These are phyloP conservation scores for Endogone sp. DNA, from an alignment of 192 early-diverging fungal species.

Conservation along the genomic window DNA sequence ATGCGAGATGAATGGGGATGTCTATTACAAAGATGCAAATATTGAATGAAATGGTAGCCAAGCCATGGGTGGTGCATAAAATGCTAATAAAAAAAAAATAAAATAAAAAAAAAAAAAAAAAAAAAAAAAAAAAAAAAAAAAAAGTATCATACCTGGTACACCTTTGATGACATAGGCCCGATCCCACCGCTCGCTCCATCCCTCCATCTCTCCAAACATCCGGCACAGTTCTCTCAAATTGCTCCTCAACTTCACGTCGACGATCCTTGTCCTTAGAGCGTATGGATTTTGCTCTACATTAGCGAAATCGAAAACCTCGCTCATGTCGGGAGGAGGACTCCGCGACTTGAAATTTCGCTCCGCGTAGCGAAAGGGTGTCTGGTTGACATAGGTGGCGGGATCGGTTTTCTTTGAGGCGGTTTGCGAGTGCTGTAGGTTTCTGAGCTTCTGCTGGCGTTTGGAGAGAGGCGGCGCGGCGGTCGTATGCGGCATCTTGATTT, in stretches of 20 bases:
- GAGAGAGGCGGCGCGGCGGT: too few relatives aligned
- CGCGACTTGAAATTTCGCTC: slow-evolving; percentile 60
- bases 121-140: background rate
- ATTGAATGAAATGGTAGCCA: too few relatives aligned
- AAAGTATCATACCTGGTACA: background rate
- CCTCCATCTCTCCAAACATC: background rate
- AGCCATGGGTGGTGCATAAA: too few relatives aligned
- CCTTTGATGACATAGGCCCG: background rate
- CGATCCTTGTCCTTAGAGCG: background rate
- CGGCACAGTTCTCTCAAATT: background rate
- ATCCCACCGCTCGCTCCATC: background rate
- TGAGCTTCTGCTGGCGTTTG: background rate
- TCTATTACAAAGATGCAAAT: background rate
- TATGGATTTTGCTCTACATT: slow-evolving; percentile 14
- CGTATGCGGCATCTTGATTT: too few relatives aligned
- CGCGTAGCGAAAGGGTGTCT: slow-evolving; percentile 66
- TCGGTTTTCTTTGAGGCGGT: background rate
- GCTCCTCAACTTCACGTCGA: background rate
- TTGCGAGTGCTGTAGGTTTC: background rate
- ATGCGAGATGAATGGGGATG: background rate
- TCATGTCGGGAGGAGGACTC: slow-evolving; percentile 45
- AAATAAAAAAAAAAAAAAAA: too few relatives aligned
- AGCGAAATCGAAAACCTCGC: slow-evolving; percentile 53
- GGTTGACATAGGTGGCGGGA: slow-evolving; percentile 20
- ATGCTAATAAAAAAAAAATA: too few relatives aligned